Percentiles rank a stretch among this genome's conserved stretches.
Evolutionary conservation across 176 grass and related monocot species (phyloP).

Genomic region (Musa troglodytarum): DNA sequence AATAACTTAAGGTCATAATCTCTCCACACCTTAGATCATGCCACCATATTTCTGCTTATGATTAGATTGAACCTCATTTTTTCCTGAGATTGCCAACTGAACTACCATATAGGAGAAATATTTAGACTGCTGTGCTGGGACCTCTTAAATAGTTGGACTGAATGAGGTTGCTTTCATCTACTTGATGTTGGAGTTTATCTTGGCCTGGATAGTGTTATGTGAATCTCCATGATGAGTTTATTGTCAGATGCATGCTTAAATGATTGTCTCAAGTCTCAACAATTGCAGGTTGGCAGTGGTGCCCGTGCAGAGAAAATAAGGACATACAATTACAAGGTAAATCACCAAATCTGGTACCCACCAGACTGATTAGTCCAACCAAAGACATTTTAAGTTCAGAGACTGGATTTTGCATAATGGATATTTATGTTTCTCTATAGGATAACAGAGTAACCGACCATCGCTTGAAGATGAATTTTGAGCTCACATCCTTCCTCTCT

Average conservation of each 20-base stretch:
- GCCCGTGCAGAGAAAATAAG: constrained; percentile 87
- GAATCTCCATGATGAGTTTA: not conserved
- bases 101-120: not conserved
- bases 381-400: constrained; percentile 2
- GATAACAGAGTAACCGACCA: constrained; percentile 92
- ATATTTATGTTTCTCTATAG: constrained; percentile 32
- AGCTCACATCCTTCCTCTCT: constrained; percentile 65
- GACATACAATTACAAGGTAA: constrained; percentile 97
- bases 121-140: not conserved
- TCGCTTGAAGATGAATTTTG: constrained; percentile 85
- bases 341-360: not conserved
- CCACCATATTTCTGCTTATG: too few relatives aligned
- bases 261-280: not conserved
- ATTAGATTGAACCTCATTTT: not conserved
- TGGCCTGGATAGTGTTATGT: not conserved
- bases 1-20: not conserved
- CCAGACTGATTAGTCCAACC: not conserved
- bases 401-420: not conserved
- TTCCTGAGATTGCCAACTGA: not conserved
- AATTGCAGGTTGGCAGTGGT: constrained; percentile 86
- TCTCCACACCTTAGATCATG: not conserved
- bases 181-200: too few relatives aligned
- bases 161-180: not conserved
- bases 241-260: not conserved
- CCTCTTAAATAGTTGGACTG: not conserved